These are phyloP conservation scores for Psidium guajava DNA, from an alignment of 345 rosid genomes.

Conservation along the genomic window DNA sequence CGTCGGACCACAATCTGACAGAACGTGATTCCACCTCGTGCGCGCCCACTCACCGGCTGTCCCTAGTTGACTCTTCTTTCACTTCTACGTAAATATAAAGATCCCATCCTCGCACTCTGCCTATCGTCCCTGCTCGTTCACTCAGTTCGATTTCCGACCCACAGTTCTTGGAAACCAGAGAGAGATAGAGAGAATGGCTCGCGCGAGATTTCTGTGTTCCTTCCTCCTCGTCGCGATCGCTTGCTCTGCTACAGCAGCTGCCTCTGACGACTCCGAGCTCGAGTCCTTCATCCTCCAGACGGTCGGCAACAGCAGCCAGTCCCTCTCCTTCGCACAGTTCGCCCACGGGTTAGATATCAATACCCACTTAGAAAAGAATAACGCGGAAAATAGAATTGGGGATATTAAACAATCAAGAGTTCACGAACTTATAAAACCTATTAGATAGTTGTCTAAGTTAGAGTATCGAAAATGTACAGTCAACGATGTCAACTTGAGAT, in stretches of 20 bases:
- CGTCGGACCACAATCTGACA: background rate
- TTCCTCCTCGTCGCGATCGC: slow-evolving; percentile 18
- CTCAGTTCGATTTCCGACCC: background rate
- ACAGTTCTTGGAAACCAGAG: background rate
- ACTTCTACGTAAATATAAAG: background rate
- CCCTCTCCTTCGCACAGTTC: slow-evolving; percentile 65
- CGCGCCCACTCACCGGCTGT: background rate
- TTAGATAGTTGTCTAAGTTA: background rate
- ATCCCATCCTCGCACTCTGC: background rate
- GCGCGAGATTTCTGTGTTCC: background rate
- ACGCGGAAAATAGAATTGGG: background rate
- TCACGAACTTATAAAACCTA: background rate
- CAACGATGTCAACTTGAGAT: background rate
- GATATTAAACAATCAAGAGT: background rate
- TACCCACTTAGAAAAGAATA: background rate
- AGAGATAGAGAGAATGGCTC: background rate
- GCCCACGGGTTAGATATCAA: slow-evolving; percentile 32
- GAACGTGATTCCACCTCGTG: background rate
- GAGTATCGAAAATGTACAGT: background rate
- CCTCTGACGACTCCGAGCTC: slow-evolving; percentile 42
- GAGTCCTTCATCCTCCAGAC: slow-evolving; percentile 41
- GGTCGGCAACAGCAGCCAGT: slow-evolving; percentile 43
- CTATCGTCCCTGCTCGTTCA: background rate
- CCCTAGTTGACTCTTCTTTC: background rate
- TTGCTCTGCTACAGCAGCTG: slow-evolving; percentile 21